Evolutionary conservation across 2,329 filamentous ascomycete genomes (phyloP), one percentile per base, ranked within the genome.

Genomic region (Corinectria fuckeliana): DNA sequence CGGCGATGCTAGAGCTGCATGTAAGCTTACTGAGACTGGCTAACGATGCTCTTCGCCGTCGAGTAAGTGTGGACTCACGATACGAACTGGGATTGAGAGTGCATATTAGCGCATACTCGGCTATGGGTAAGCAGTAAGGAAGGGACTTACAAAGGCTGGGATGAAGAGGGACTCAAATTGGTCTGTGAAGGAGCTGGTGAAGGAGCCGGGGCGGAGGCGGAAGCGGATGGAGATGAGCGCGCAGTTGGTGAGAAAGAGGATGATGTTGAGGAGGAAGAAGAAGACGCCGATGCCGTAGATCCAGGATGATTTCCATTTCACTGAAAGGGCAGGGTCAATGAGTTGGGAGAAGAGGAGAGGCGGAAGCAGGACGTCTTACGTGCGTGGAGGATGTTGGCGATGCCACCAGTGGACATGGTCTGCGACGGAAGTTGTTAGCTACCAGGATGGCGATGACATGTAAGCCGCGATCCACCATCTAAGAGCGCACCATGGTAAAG

Each of bases 121-220:
- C 39, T 58, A 25, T 60, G 39, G 34, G 20, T 10, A 11, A 16
- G 25, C 25, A 11, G 4, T 28, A 28, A n/a, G 50, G 9, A 32
- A 32, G 23, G 8, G 42, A 21, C 68, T 45, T 52, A 86, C 83
- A 74, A 81, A 86, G 1, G 91, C 85, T 0, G 91, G 90, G 14
- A 92, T 87, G 71, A 94, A 95, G 0, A 94, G 80, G 9, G 87
- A 90, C 71, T 96, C 92, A 0, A 89, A 88, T 11, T 91, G 91
- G 75, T 94, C 91, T 6, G 87, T 79, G 60, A 95, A 89, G 0
- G 90, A 92, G 13, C 85, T 81, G 58, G 82, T 82, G 71, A 94
- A 91, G 8, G 88, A 91, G 16, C 88, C 85, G 0, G 90, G 90
- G 56, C 88, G 87, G 66, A 85, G 81, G 67, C 83, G 84, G 73